Evolutionary conservation across 139 green algal species (phyloP).

Genomic region (Desmodesmus armatus): DNA sequence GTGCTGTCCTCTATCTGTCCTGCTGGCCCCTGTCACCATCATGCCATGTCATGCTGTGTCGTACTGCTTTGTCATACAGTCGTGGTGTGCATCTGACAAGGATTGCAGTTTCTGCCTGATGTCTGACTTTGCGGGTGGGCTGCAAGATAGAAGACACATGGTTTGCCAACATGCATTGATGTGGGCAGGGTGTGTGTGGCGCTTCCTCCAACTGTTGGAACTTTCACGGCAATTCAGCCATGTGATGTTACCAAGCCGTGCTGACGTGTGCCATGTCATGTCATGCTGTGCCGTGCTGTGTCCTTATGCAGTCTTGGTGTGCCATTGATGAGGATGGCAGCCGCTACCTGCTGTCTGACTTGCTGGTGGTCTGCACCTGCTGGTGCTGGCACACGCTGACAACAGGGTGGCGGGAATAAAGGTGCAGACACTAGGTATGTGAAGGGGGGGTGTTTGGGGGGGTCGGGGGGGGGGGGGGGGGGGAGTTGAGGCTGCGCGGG

Average conservation of each 20-base stretch:
- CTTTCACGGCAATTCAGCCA: too few species aligned
- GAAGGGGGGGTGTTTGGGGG: too few species aligned
- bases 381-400: slow-evolving; percentile 83
- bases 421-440: slow-evolving; percentile 83
- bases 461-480: too few species aligned
- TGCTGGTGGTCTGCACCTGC: slow-evolving; percentile 83
- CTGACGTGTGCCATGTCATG: too few species aligned
- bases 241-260: too few species aligned
- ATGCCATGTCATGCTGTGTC: not conserved
- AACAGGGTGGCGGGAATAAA: slow-evolving; percentile 77
- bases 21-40: not conserved
- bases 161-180: too few species aligned
- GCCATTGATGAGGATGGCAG: slow-evolving; percentile 83
- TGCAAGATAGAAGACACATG: too few species aligned
- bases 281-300: too few species aligned
- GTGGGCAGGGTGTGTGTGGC: too few species aligned
- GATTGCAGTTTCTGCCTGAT: slow-evolving; percentile 91
- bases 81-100: slow-evolving; percentile 50
- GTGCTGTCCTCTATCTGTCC: not conserved
- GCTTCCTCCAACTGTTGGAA: too few species aligned
- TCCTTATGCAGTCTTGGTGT: slow-evolving; percentile 32
- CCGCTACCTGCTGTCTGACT: slow-evolving; percentile 90
- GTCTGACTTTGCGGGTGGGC: slow-evolving; percentile 77
- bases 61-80: not conserved
- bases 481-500: too few species aligned